Base-by-base conservation (phyloP, 2,329 filamentous ascomycete genomes). In the Neofusicoccum ribis region DNA sequence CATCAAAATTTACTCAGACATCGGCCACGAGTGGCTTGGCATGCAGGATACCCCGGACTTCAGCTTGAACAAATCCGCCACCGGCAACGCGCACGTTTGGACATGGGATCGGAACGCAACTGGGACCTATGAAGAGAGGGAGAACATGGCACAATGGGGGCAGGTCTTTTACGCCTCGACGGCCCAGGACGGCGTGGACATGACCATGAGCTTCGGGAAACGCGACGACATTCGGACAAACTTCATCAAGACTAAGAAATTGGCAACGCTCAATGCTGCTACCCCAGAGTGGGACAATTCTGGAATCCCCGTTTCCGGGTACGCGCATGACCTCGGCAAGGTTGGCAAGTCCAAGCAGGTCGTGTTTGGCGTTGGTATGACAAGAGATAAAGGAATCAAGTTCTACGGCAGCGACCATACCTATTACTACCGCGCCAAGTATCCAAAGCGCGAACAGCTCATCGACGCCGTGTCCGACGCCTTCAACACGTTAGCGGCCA, bases 111-210 rank as follows among this genome's bases (percentile, higher is more conserved):
- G 75, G 3, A 64, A 73, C 23, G 70, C 76, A 66, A 70, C 72
- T 12, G 51, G 63, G 1, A 66, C 65, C 2, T 81, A 76, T 68
- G 59, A 73, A 3, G 76, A 81, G 65, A 69, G 70, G 15, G 64
- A 67, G n/a, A 75, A 81, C 39, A 79, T 80, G 76, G 79, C 79
- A n/a, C 71, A 75, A 3, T 82, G 78, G 78, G 80, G 79, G 11
- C 74, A 78, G 27, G 74, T 73, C 3, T 73, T 81, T 20, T 75
- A 80, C 64, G 78, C 78, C 14, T 75, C 78, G 9, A 11, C 23
- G 5, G 17, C 12, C 12, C 27, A 65, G 17, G 54, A 59, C n/a
- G 56, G 34, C 3, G 27, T 11, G 3, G 12, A 11, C 47, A 65
- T 61, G 63, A 61, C 63, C 39, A 60, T 52, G 63, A 47, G 39